phyloP scores from a whole-genome alignment of 352 stramenopile genomes.

The Pelagophyceae sp. region DNA sequence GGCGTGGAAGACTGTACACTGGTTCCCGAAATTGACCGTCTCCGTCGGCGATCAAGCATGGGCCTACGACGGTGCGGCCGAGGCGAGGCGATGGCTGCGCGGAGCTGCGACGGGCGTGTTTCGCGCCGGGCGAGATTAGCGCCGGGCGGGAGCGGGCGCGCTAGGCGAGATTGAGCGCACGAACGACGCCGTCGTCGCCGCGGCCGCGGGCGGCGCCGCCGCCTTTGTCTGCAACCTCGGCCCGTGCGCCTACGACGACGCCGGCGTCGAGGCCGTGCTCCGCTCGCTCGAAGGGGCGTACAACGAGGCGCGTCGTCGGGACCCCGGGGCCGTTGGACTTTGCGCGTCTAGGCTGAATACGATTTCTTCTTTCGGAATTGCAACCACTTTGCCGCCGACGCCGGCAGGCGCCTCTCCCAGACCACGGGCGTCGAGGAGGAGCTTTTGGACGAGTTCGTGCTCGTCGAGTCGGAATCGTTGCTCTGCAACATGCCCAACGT shows the following conservation, averaged over 20 bases:
- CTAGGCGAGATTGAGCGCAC: slow-evolving; percentile 8
- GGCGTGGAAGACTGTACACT: slow-evolving; percentile 1
- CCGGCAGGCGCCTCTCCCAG: neutral
- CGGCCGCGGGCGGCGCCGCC: neutral
- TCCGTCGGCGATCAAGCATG: neutral
- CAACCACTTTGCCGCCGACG: slow-evolving; percentile 2
- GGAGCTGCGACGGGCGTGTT: too few relatives aligned
- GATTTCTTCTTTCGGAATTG: slow-evolving; percentile 14
- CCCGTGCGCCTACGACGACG: neutral
- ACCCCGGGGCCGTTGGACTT: too few relatives aligned
- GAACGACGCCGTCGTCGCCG: neutral
- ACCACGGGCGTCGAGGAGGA: neutral
- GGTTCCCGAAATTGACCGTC: neutral
- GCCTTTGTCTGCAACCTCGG: neutral
- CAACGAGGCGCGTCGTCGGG: slow-evolving; percentile 8
- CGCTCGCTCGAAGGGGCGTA: neutral
- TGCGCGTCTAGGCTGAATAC: too few relatives aligned
- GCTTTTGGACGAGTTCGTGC: neutral
- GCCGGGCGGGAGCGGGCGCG: too few relatives aligned
- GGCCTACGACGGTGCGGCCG: slow-evolving; percentile 1
- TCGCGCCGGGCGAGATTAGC: too few relatives aligned
- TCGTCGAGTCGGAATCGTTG: neutral
- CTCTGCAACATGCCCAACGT: neutral
- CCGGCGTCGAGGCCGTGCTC: neutral
- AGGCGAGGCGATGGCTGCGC: too few relatives aligned